Conservation (phyloP, 805 yeast species). For the Helenozyma rhizophorensis region DNA sequence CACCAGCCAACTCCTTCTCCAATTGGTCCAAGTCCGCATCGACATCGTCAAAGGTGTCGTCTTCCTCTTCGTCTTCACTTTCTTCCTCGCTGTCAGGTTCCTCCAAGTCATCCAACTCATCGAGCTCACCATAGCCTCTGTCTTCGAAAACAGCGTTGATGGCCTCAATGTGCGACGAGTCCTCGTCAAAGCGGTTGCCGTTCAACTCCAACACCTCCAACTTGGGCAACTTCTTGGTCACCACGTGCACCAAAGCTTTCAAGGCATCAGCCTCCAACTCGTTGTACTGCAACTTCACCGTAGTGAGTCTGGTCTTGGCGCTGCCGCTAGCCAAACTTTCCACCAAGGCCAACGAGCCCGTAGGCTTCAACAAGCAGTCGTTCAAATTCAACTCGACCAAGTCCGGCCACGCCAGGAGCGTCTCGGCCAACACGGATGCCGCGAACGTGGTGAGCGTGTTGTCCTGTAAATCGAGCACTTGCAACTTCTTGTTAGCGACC, state of each 20-base stretch:
- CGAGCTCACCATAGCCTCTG: constrained; percentile 78
- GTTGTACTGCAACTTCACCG: constrained; percentile 78
- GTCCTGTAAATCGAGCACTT: constrained; percentile 84
- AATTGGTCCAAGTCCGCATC: constrained; percentile 54
- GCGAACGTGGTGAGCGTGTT: constrained; percentile 83
- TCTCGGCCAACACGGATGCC: constrained; percentile 45
- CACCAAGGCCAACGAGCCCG: constrained; percentile 62
- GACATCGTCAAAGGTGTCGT: constrained; percentile 33
- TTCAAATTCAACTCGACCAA: constrained; percentile 79
- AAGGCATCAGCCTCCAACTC: constrained; percentile 73
- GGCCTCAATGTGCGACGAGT: constrained; percentile 60
- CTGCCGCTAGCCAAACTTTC: constrained; percentile 39
- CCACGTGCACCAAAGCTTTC: constrained; percentile 50
- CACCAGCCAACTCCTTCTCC: constrained; percentile 49
- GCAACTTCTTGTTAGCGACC: constrained; percentile 52
- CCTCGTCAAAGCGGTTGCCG: constrained; percentile 92
- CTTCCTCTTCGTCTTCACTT: constrained; percentile 53
- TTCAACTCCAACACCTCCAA: constrained; percentile 74
- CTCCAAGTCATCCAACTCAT: constrained; percentile 93
- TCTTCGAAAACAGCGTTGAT: constrained; percentile 61
- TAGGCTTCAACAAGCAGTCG: constrained; percentile 79
- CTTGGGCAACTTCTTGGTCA: constrained; percentile 51
- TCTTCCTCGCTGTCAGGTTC: constrained; percentile 70
- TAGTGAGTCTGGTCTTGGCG: constrained; percentile 43
- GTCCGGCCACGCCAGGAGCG: constrained; percentile 53